These are phyloP conservation scores for Botryotinia convoluta DNA, from an alignment of 2,329 filamentous ascomycete species.

Conservation along the genomic window DNA sequence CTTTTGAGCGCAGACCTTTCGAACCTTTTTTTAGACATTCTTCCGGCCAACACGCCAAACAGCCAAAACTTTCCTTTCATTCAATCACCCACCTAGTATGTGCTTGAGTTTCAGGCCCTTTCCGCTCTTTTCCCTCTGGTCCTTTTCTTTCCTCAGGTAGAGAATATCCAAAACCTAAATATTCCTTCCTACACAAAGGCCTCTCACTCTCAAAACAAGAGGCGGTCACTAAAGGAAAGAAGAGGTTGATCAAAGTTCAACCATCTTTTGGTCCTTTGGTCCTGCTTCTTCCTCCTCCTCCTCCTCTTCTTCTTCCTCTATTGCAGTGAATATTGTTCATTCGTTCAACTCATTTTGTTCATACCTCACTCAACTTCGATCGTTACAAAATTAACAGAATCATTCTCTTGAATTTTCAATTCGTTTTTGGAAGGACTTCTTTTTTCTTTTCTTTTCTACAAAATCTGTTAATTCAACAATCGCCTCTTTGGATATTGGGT, in stretches of 20 bases:
- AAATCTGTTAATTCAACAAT: conserved; percentile 10
- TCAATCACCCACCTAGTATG: background rate
- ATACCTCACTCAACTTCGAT: background rate
- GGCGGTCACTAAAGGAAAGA: conserved; percentile 13
- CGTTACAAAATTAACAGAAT: conserved; percentile 9
- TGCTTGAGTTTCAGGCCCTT: background rate
- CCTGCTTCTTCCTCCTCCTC: background rate
- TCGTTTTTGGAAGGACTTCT: conserved; percentile 16
- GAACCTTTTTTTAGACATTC: background rate
- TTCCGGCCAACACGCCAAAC: background rate
- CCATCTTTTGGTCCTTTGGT: conserved; percentile 1
- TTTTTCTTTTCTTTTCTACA: conserved; percentile 15
- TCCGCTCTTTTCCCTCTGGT: background rate
- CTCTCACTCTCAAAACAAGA: background rate
- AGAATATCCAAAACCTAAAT: background rate
- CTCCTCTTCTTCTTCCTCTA: background rate
- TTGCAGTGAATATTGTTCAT: background rate
- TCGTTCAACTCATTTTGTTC: background rate
- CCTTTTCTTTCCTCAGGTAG: background rate
- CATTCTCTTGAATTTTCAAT: conserved; percentile 21
- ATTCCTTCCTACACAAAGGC: too few relatives aligned
- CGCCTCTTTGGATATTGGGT: conserved; percentile 19
- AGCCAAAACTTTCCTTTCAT: background rate
- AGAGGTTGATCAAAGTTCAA: conserved; percentile 1
- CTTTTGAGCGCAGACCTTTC: conserved; percentile 1